Conservation (phyloP, 805 yeast genomes). For the Candida vaughaniae region DNA sequence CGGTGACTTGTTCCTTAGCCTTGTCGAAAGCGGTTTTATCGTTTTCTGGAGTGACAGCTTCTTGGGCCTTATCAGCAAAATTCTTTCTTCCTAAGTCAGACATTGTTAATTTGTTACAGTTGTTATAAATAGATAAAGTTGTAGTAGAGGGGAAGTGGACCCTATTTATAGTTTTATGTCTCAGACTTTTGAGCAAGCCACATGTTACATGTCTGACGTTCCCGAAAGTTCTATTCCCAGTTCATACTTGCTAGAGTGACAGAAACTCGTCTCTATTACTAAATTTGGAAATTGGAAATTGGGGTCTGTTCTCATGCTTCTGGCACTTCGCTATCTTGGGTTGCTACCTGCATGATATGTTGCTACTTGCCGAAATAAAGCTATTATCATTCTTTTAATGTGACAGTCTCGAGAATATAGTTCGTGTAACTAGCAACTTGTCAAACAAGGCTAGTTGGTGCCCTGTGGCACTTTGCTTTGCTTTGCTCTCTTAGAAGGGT, state of each 20-base stretch:
- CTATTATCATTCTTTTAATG: too few species aligned
- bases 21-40: conserved; percentile 64
- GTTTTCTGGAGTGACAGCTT: conserved; percentile 67
- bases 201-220: too few species aligned
- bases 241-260: not conserved
- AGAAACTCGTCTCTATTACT: not conserved
- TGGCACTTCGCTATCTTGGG: not conserved
- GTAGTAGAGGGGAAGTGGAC: too few species aligned
- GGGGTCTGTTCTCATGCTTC: not conserved
- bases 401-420: too few species aligned
- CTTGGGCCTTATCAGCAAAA: conserved; percentile 65
- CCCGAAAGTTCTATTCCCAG: not conserved
- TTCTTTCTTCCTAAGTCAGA: conserved; percentile 70
- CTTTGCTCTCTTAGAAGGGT: too few species aligned
- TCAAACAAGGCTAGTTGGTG: too few species aligned
- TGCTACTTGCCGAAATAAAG: too few species aligned
- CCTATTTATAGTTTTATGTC: conserved; percentile 4
- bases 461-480: too few species aligned
- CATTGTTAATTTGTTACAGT: conserved; percentile 20
- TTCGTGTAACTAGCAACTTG: too few species aligned
- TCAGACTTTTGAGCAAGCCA: conserved; percentile 2
- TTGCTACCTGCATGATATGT: conserved; percentile 6
- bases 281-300: not conserved
- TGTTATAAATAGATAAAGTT: not conserved
- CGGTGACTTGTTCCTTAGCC: conserved; percentile 70